Evolutionary conservation across 2,329 filamentous ascomycete genomes (phyloP), one percentile per base, ranked within the genome.

Genomic region (Venturia aucupariae): DNA sequence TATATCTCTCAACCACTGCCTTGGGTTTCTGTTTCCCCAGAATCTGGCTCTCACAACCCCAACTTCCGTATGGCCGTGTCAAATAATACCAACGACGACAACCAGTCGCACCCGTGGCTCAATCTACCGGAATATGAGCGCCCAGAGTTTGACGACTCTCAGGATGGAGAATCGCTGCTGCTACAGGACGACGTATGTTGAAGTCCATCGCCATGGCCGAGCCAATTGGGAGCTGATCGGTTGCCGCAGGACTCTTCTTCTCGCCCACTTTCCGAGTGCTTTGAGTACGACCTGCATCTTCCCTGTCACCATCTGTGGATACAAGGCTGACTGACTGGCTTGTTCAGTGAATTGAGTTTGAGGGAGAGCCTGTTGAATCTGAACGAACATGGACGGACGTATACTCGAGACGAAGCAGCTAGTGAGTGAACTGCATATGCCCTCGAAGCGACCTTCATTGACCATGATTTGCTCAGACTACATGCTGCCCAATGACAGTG

Each of bases 401-500:
- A 68, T 42, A 65, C 66, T 38, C 24, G 27, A 30, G 66, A 61
- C 32, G 51, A 44, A 22, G 54, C 60, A n/a, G 66, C 67, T 42
- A 54, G 67, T 68, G 60, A 42, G 66, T 67, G n/a, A 15, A 32
- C 5, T 27, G 27, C 27, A 24, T n/a, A 22, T 4, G 6, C 39
- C 27, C 57, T 46, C 39, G 24, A 17, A 54, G 17, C 41, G 44
- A 42, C 59, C 7, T 32, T 62, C 24, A 32, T 10, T 65, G 27
- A 64, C 6, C 39, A 17, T 35, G 15, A n/a, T 57, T 15, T 54
- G 39, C n/a, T 55, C 22, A 68, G 67, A 60, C 35, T 69, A 70
- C 61, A 48, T 67, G 15, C 66, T 62, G 19, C 68, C 68, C 11
- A 68, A 67, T 42, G 68, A 69, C 41, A 64, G 64, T 19, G 68